phyloP scores from a whole-genome alignment of 495 filamentous ascomycete species.

The Penicillium simplicissimum region DNA sequence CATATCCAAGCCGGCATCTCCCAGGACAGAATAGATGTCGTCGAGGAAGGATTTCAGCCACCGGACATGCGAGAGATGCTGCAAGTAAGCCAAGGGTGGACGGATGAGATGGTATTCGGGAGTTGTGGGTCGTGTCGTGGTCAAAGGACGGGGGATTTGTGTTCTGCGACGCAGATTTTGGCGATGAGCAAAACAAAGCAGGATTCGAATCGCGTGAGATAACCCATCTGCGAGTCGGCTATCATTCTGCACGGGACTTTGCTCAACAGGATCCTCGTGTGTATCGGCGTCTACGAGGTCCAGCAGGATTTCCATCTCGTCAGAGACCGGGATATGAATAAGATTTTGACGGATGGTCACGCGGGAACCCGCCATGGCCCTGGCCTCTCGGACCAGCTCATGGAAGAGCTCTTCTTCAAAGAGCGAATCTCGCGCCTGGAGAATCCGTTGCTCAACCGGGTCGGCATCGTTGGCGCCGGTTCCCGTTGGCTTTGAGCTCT shows the following conservation, averaged over 20 bases:
- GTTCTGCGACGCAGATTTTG: conserved; percentile 64
- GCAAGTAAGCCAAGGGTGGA: conserved; percentile 62
- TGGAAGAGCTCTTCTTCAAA: conserved; percentile 95
- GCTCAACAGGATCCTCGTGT: conserved; percentile 14
- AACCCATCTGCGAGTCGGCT: conserved; percentile 55
- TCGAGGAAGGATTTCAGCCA: conserved; percentile 41
- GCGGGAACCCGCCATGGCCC: conserved; percentile 62
- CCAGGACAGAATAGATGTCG: conserved; percentile 38
- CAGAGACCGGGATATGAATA: conserved; percentile 56
- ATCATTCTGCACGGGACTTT: conserved; percentile 20
- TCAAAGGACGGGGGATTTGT: conserved; percentile 60
- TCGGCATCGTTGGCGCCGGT: conserved; percentile 30
- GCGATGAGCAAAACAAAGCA: conserved; percentile 71
- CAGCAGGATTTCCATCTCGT: conserved; percentile 58
- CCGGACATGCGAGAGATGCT: conserved; percentile 53
- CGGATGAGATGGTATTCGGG: conserved; percentile 63
- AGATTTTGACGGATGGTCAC: conserved; percentile 61
- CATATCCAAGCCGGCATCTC: conserved; percentile 39
- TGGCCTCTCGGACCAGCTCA: conserved; percentile 80
- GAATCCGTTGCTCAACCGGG: conserved; percentile 64
- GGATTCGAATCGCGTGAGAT: conserved; percentile 61
- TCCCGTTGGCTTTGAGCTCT: conserved; percentile 42
- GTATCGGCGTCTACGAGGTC: conserved; percentile 64
- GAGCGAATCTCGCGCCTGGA: conserved; percentile 81
- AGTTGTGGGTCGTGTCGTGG: conserved; percentile 45